Evolutionary conservation across 169 alveolate genomes (phyloP), one percentile per base, ranked within the genome.

Genomic region (Plasmodium blacklocki): DNA sequence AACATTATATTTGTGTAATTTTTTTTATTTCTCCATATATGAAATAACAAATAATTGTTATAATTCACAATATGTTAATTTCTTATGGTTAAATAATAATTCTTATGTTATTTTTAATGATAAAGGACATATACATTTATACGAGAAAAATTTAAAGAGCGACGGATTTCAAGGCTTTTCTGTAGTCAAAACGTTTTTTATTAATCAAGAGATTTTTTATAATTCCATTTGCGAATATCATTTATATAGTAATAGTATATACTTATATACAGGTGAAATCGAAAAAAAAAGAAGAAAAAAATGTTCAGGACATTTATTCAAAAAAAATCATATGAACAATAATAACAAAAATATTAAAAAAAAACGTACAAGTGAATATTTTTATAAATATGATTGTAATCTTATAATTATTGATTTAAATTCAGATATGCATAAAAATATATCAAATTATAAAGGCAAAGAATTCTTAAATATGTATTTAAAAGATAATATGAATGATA

Each of bases 201-300:
- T 80, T 59, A 43, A 80, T 43, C 90, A 80, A 47, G 14, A 23
- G 18, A 80, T 80, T 29, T 80, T 67, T 29, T 80, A 54, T 21
- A 80, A 80, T 47, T 80, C 90, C 3, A 80, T 80, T 52, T 80
- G 90, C 39, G 90, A 80, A 32, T 80, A 80, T 29, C 90, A 80
- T 56, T 39, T 80, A 73, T 80, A 80, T 54, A 80, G 90, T 68
- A 67, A 80, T 68, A 52, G 90, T 60, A 80, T 80, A 11, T 80
- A 80, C 18, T 19, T 80, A 19, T 80, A 80, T 26, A 80, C 90
- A 11, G 90, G 90, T 2, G 90, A 80, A 21, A 80, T 80, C 15
- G 90, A 80, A 59, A 80, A 67, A 39, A 68, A 29, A 43, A 49
- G 59, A 43, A 23, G 47, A 71, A 80, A 66, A 47, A 74, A 75